A percentile compares a stretch with the other conserved stretches of the same genome.
Evolutionary conservation across 805 yeast species (phyloP).

Genomic region (Schwanniomyces sp.): DNA sequence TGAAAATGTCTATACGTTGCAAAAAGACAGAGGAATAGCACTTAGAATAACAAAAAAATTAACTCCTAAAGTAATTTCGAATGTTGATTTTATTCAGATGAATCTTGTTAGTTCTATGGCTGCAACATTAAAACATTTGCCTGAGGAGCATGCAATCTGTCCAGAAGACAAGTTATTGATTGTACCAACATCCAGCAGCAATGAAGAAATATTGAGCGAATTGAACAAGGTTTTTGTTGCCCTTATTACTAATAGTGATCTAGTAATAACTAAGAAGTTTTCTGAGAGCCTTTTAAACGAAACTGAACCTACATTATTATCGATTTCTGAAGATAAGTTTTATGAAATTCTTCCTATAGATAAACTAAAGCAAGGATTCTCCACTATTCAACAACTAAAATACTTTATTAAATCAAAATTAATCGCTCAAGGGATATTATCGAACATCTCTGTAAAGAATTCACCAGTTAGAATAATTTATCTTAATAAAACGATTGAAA

Average conservation of each 20-base stretch:
- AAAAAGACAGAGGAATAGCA: constrained; percentile 39
- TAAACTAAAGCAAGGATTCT: constrained; percentile 5
- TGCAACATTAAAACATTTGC: constrained; percentile 48
- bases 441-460: constrained; percentile 13
- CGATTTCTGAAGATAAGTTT: constrained; percentile 22
- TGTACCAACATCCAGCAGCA: constrained; percentile 15
- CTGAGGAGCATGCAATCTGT: constrained; percentile 34
- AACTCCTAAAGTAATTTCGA: constrained; percentile 9
- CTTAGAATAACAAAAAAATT: constrained; percentile 20
- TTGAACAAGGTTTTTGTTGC: constrained; percentile 41
- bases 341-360: constrained; percentile 14
- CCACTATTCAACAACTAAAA: constrained; percentile 17
- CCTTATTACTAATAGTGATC: constrained; percentile 30
- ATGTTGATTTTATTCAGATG: constrained; percentile 44
- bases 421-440: constrained; percentile 52
- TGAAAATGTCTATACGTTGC: constrained; percentile 28
- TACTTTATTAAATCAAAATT: constrained; percentile 39
- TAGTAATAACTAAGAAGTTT: constrained; percentile 14
- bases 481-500: constrained; percentile 26
- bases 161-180: constrained; percentile 22
- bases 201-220: constrained; percentile 25
- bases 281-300: constrained; percentile 11
- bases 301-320: constrained; percentile 29
- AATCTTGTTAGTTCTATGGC: constrained; percentile 56
- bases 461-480: constrained; percentile 42